Conservation (phyloP, 2,329 filamentous ascomycete species). For the Neophaeococcomyces aloes region DNA sequence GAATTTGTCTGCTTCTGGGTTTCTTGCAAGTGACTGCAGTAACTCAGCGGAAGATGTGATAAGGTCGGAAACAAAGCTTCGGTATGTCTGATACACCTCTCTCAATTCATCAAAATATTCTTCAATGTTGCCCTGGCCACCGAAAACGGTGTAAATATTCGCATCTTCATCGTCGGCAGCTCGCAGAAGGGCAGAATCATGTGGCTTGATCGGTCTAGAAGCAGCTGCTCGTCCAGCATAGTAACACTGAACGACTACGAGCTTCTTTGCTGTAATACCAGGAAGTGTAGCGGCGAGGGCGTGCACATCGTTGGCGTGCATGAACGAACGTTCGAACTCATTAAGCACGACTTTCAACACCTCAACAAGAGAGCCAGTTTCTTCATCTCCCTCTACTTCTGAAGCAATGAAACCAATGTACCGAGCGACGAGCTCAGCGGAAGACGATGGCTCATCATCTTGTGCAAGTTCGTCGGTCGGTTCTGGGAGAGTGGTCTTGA, state of each 20-base stretch:
- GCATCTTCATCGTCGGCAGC: constrained; percentile 76
- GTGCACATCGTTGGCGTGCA: constrained; percentile 93
- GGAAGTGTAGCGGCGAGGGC: constrained; percentile 74
- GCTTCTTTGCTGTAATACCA: constrained; percentile 86
- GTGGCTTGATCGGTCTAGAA: constrained; percentile 76
- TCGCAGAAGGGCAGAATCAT: constrained; percentile 85
- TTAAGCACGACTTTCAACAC: constrained; percentile 85
- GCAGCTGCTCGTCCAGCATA: constrained; percentile 76
- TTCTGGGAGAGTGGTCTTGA: constrained; percentile 70
- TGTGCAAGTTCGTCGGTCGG: constrained; percentile 95
- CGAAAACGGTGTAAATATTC: constrained; percentile 85
- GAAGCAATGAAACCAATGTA: constrained; percentile 84
- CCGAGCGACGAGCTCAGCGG: constrained; percentile 80
- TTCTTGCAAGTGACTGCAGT: constrained; percentile 71
- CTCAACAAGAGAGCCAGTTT: constrained; percentile 79
- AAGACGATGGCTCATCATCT: constrained; percentile 97
- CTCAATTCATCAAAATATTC: constrained; percentile 98
- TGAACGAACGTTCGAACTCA: constrained; percentile 92
- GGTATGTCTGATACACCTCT: constrained; percentile 82
- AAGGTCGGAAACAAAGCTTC: constrained; percentile 78
- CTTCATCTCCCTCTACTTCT: constrained; percentile 85
- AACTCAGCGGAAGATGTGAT: constrained; percentile 72
- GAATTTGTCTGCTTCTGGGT: constrained; percentile 82
- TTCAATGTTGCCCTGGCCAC: constrained; percentile 96
- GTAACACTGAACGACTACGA: constrained; percentile 80